Conservation (phyloP, 495 filamentous ascomycete genomes). For the Extremus antarcticus region DNA sequence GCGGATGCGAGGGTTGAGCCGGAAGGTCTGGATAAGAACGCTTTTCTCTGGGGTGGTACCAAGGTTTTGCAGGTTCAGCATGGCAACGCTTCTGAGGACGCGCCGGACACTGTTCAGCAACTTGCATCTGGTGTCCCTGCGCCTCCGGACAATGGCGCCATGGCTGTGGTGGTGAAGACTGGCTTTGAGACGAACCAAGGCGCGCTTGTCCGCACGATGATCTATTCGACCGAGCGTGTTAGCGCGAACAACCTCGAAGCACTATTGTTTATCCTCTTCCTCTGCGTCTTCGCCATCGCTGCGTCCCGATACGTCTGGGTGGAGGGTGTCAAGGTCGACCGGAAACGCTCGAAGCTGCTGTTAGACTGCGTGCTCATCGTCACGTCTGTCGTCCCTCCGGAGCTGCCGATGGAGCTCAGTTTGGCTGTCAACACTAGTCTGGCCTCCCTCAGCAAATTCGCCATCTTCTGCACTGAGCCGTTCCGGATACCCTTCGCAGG, state of each 20-base stretch:
- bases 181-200: conserved; percentile 98
- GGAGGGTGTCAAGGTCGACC: conserved; percentile 82
- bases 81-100: conserved; percentile 57
- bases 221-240: conserved; percentile 97
- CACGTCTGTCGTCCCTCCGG: conserved; percentile 93
- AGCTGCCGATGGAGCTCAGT: conserved; percentile 96
- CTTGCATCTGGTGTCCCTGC: conserved; percentile 61
- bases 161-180: conserved; percentile 92
- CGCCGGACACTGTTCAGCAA: conserved; percentile 46
- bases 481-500: conserved; percentile 98
- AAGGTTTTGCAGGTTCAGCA: conserved; percentile 96
- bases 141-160: conserved; percentile 80
- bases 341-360: conserved; percentile 92
- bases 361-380: conserved; percentile 96
- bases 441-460: conserved; percentile 83
- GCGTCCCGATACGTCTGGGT: conserved; percentile 99
- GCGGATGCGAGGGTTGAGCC: conserved; percentile 73
- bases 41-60: conserved; percentile 91
- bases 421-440: conserved; percentile 98
- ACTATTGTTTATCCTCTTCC: conserved; percentile 89
- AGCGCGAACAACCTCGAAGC: conserved; percentile 95
- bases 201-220: conserved; percentile 96
- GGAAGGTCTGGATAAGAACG: conserved; percentile 89
- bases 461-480: conserved; percentile 97
- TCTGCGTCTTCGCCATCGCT: conserved; percentile 89